A percentile compares a stretch with the other conserved stretches of the same genome.
Conservation (phyloP, 495 filamentous ascomycete genomes). For the Penicillium atrosanguineum region DNA sequence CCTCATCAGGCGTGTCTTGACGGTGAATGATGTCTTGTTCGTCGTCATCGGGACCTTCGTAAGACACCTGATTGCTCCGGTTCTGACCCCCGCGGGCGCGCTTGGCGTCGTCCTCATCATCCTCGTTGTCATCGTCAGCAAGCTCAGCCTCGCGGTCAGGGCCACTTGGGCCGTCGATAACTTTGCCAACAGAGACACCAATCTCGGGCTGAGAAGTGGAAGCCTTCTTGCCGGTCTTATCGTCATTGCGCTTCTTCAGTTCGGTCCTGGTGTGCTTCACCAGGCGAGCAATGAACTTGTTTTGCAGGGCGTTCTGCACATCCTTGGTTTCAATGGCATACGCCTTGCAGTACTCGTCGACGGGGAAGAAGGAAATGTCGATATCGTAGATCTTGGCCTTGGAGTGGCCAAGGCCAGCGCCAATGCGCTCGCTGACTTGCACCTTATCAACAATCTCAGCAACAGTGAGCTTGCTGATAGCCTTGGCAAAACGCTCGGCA, state of each 20-base stretch:
- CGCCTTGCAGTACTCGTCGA: slow-evolving; percentile 74
- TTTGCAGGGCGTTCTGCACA: slow-evolving; percentile 75
- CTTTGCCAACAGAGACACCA: slow-evolving; percentile 69
- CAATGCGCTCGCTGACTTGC: slow-evolving; percentile 72
- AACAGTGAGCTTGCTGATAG: slow-evolving; percentile 83
- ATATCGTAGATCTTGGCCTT: slow-evolving; percentile 84
- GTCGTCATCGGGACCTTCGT: slow-evolving; percentile 88
- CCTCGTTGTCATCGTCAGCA: slow-evolving; percentile 71
- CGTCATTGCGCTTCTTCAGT: slow-evolving; percentile 70
- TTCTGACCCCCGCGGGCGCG: slow-evolving; percentile 71
- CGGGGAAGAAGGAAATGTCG: slow-evolving; percentile 77
- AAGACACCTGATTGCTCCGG: slow-evolving; percentile 75
- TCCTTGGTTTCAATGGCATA: slow-evolving; percentile 80
- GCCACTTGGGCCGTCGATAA: slow-evolving; percentile 58
- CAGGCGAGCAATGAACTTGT: slow-evolving; percentile 70
- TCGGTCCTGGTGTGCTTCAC: slow-evolving; percentile 67
- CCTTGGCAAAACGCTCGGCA: slow-evolving; percentile 82
- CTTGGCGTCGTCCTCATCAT: slow-evolving; percentile 83
- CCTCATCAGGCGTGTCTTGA: slow-evolving; percentile 41
- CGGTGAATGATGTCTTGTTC: slow-evolving; percentile 68
- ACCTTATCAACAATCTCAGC: slow-evolving; percentile 83
- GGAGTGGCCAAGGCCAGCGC: slow-evolving; percentile 58
- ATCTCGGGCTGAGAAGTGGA: slow-evolving; percentile 75
- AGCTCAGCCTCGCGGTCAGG: slow-evolving; percentile 57
- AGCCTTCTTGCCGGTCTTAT: slow-evolving; percentile 56